These are phyloP conservation scores for Dendryphion nanum DNA, from an alignment of 2,329 filamentous ascomycete species.

Conservation along the genomic window DNA sequence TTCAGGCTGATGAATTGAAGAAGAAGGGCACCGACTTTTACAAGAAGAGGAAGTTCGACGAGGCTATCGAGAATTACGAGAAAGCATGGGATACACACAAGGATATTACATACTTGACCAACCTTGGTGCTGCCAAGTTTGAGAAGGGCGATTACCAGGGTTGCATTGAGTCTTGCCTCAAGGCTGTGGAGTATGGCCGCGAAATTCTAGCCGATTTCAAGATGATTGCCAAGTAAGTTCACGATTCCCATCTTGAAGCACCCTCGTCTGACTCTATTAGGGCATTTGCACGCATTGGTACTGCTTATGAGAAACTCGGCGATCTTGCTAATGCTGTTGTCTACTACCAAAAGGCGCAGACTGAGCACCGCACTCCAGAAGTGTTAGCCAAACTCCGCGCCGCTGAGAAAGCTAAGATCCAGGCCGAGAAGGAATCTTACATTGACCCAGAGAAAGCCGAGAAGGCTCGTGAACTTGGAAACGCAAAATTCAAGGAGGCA, in stretches of 20 bases:
- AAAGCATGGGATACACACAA: conserved; percentile 95
- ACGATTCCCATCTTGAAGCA: not conserved
- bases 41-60: conserved; percentile 97
- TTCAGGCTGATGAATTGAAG: conserved; percentile 92
- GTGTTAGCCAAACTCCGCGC: conserved; percentile 88
- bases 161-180: conserved; percentile 80
- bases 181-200: conserved; percentile 87
- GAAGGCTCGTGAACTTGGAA: conserved; percentile 90
- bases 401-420: conserved; percentile 81
- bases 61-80: conserved; percentile 88
- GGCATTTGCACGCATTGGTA: conserved; percentile 90
- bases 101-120: conserved; percentile 97
- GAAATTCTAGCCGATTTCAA: conserved; percentile 95
- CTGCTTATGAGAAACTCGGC: conserved; percentile 87
- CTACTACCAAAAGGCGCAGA: conserved; percentile 90
- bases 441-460: conserved; percentile 90
- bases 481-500: conserved; percentile 93
- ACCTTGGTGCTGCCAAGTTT: conserved; percentile 88
- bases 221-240: conserved; percentile 79
- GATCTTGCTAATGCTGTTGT: conserved; percentile 77
- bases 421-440: conserved; percentile 74
- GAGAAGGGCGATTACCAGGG: conserved; percentile 94
- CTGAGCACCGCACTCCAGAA: conserved; percentile 94
- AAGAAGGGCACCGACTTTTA: conserved; percentile 89
- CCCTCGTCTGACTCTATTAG: conserved; percentile 26